Evolutionary conservation across 2,329 filamentous ascomycete genomes (phyloP).

Genomic region (Paraphaeosphaeria sporulosa): DNA sequence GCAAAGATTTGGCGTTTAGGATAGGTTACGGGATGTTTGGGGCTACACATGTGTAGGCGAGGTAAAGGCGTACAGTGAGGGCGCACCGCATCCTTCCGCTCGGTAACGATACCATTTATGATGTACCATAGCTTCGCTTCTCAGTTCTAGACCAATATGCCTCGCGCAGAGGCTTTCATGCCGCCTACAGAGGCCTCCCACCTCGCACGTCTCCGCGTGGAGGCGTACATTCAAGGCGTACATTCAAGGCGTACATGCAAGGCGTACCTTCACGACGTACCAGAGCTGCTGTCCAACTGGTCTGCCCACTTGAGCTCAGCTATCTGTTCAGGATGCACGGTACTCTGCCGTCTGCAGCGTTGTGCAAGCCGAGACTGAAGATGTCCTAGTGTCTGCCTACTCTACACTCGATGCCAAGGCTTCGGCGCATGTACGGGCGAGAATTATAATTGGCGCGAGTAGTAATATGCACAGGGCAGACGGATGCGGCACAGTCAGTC

Average conservation of each 20-base stretch:
- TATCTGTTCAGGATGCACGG: too few relatives aligned
- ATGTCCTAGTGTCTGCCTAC: too few relatives aligned
- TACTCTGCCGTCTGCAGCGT: too few relatives aligned
- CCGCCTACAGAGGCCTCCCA: too few relatives aligned
- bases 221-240: too few relatives aligned
- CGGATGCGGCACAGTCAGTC: neutral
- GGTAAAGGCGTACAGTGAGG: neutral
- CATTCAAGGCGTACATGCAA: too few relatives aligned
- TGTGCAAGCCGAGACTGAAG: too few relatives aligned
- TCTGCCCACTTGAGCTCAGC: too few relatives aligned
- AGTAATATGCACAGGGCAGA: conserved; percentile 7
- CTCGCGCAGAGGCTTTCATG: neutral
- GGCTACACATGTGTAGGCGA: neutral
- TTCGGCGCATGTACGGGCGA: neutral
- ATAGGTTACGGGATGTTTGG: neutral
- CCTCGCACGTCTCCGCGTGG: too few relatives aligned
- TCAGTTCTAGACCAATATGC: neutral
- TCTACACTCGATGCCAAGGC: too few relatives aligned
- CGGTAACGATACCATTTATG: conserved; percentile 16
- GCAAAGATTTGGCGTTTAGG: conserved; percentile 11
- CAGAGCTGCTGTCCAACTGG: too few relatives aligned
- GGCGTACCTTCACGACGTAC: too few relatives aligned
- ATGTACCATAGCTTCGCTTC: neutral
- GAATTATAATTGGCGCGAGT: neutral
- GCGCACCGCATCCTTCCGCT: conserved; percentile 6